Conservation (phyloP, 352 stramenopile genomes). For the Phytopythium aichiense region DNA sequence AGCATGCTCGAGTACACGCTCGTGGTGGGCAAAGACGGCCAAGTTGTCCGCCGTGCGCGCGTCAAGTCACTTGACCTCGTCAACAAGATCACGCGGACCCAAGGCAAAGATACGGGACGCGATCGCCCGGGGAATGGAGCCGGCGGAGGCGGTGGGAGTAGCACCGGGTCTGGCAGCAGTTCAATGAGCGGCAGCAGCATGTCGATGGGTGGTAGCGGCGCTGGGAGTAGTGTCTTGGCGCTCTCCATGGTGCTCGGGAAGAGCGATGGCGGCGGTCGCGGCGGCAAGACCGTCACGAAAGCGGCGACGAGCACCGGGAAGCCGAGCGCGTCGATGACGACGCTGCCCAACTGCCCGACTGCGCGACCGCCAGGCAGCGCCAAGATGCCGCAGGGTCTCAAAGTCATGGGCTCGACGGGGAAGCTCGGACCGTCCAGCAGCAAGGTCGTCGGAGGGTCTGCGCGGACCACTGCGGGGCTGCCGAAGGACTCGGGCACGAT, state of each 20-base stretch:
- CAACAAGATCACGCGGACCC: conserved; percentile 54
- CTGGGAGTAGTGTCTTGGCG: conserved; percentile 22
- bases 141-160: conserved; percentile 12
- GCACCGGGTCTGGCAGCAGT: conserved; percentile 7
- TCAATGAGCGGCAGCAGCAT: conserved; percentile 12
- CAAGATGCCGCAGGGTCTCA: conserved; percentile 51
- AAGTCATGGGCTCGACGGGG: conserved; percentile 43
- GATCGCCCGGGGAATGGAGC: neutral
- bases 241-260: conserved; percentile 27
- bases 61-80: conserved; percentile 81
- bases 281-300: conserved; percentile 22
- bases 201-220: conserved; percentile 16
- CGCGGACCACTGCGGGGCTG: conserved; percentile 28
- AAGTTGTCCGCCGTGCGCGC: conserved; percentile 73
- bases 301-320: conserved; percentile 30
- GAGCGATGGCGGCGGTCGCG: neutral
- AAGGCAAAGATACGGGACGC: conserved; percentile 56
- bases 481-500: conserved; percentile 42
- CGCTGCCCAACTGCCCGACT: conserved; percentile 56
- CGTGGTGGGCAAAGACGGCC: conserved; percentile 77
- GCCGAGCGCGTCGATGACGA: conserved; percentile 45
- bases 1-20: conserved; percentile 86
- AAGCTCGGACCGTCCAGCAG: conserved; percentile 34
- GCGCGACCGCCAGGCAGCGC: conserved; percentile 31
- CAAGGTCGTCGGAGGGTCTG: conserved; percentile 32